phyloP scores from a whole-genome alignment of 108 stramenopile genomes.

The Parietichytrium sp. region DNA sequence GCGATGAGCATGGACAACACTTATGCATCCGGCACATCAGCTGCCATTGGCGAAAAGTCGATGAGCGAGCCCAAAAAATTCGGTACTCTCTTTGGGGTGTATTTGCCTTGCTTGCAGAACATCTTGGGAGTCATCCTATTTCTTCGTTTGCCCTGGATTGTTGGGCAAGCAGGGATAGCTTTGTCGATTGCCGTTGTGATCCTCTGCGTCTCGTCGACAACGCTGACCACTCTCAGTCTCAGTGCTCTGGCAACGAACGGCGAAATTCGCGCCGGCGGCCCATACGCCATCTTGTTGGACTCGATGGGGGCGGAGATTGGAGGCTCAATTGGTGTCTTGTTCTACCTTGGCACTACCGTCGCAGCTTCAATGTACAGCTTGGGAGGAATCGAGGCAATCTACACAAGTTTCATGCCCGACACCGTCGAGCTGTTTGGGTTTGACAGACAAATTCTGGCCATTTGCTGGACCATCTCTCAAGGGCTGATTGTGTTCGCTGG shows the following conservation, averaged over 20 bases:
- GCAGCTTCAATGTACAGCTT: slow-evolving; percentile 67
- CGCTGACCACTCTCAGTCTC: slow-evolving; percentile 67
- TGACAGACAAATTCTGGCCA: slow-evolving; percentile 55
- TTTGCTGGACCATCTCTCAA: slow-evolving; percentile 54
- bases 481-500: slow-evolving; percentile 60
- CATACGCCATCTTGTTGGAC: slow-evolving; percentile 69
- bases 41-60: too few relatives aligned
- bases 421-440: slow-evolving; percentile 48
- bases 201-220: slow-evolving; percentile 61
- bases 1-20: too few relatives aligned
- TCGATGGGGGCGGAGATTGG: slow-evolving; percentile 71
- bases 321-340: slow-evolving; percentile 68
- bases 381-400: slow-evolving; percentile 71
- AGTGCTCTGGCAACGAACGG: slow-evolving; percentile 78
- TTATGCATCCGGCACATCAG: too few relatives aligned
- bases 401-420: slow-evolving; percentile 62
- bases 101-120: slow-evolving; percentile 74
- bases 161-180: slow-evolving; percentile 69
- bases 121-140: slow-evolving; percentile 77
- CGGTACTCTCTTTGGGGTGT: slow-evolving; percentile 67
- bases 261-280: slow-evolving; percentile 66
- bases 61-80: slow-evolving; percentile 45
- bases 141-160: slow-evolving; percentile 72
- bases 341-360: slow-evolving; percentile 72
- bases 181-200: slow-evolving; percentile 46